Percentiles rank a stretch among this genome's conserved stretches.
These are phyloP conservation scores for Metschnikowia colocasiae DNA, from an alignment of 805 yeast genomes.

Conservation along the genomic window DNA sequence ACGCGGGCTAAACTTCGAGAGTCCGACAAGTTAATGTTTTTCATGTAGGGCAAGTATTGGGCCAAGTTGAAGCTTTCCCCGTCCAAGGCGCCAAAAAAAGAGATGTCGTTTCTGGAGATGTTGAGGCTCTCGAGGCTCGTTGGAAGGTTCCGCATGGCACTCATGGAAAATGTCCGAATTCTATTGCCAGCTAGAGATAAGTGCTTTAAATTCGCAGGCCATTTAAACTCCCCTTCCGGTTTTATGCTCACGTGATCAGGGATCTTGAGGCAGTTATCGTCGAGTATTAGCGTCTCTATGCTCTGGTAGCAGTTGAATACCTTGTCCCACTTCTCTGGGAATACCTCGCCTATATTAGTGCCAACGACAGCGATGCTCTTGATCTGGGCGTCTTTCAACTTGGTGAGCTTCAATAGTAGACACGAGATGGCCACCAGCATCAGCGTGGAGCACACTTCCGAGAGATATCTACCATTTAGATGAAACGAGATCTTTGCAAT, in stretches of 20 bases:
- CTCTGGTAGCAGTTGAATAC: conserved; percentile 25
- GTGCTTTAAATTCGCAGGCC: conserved; percentile 25
- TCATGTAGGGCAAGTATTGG: conserved; percentile 12
- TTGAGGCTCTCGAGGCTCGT: conserved; percentile 23
- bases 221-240: conserved; percentile 11
- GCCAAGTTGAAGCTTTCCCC: conserved; percentile 6
- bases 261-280: conserved; percentile 19
- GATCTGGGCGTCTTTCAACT: conserved; percentile 20
- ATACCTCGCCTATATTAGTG: conserved; percentile 36
- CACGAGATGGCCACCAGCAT: conserved; percentile 28
- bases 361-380: conserved; percentile 22
- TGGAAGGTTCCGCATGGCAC: conserved; percentile 26
- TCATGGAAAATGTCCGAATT: conserved; percentile 19
- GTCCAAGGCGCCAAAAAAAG: conserved; percentile 10
- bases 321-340: conserved; percentile 30
- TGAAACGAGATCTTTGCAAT: conserved; percentile 22
- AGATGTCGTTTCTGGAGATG: conserved; percentile 21
- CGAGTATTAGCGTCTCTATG: conserved; percentile 22
- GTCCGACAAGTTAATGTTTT: conserved; percentile 9
- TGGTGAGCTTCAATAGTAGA: conserved; percentile 23
- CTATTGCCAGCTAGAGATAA: conserved; percentile 27
- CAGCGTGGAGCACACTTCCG: conserved; percentile 30
- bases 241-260: neutral
- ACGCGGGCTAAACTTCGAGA: conserved; percentile 9
- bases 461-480: conserved; percentile 26